Evolutionary conservation across 768 basidiomycete genomes (phyloP).

Genomic region (Boletus rufocinnamomeus): DNA sequence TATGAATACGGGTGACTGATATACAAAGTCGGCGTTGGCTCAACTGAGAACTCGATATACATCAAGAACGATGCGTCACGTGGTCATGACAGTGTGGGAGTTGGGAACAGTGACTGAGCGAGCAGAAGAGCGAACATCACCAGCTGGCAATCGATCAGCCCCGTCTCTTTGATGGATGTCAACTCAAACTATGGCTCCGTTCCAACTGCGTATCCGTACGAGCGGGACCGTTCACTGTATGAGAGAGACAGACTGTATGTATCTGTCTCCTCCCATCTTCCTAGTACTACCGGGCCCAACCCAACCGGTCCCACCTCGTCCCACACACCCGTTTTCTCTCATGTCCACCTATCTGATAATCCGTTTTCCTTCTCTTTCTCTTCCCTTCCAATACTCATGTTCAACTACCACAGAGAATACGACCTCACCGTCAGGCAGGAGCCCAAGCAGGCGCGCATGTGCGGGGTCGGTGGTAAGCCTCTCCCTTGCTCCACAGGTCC

Average conservation of each 20-base stretch:
- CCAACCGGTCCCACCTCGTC: slow-evolving; percentile 1
- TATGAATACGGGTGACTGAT: too few species aligned
- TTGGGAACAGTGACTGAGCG: neutral
- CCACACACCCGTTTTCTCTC: slow-evolving; percentile 5
- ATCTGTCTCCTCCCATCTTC: slow-evolving; percentile 11
- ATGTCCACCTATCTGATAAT: slow-evolving; percentile 19
- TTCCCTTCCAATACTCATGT: slow-evolving; percentile 8
- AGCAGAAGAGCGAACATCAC: neutral
- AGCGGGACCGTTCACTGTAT: slow-evolving; percentile 29
- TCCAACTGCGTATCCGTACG: slow-evolving; percentile 31
- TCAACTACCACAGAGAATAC: slow-evolving; percentile 63
- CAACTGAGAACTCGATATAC: too few species aligned
- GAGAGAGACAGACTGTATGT: slow-evolving; percentile 43
- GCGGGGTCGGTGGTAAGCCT: slow-evolving; percentile 83
- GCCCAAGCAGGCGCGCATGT: slow-evolving; percentile 91
- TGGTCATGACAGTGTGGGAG: slow-evolving; percentile 20
- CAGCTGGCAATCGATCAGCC: slow-evolving; percentile 17
- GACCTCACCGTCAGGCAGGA: slow-evolving; percentile 86
- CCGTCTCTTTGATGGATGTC: slow-evolving; percentile 25
- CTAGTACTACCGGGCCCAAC: neutral
- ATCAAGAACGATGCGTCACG: slow-evolving; percentile 8
- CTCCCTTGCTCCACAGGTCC: slow-evolving; percentile 11
- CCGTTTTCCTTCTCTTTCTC: neutral
- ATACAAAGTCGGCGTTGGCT: too few species aligned
- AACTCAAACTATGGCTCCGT: slow-evolving; percentile 28